Percentiles rank a stretch among this genome's conserved stretches.
These are phyloP conservation scores for Fusarium brachygibbosum DNA, from an alignment of 2,329 filamentous ascomycete species.

Conservation along the genomic window DNA sequence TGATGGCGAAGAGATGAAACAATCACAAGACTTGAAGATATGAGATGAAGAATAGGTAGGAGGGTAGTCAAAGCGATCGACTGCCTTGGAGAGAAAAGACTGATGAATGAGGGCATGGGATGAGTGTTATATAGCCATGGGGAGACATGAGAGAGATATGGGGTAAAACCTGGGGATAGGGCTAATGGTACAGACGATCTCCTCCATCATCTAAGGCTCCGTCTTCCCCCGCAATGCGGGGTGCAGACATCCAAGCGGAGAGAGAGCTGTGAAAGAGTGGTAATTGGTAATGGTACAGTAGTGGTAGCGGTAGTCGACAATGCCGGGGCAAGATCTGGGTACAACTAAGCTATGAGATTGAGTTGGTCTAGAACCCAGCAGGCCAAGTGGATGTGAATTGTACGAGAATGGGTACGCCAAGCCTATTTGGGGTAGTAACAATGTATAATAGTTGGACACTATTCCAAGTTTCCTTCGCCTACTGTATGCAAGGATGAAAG, in stretches of 20 bases:
- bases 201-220: slow-evolving; percentile 5
- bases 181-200: slow-evolving; percentile 3
- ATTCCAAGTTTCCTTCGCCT: neutral
- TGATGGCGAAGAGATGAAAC: slow-evolving; percentile 1
- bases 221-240: slow-evolving; percentile 34
- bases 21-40: neutral
- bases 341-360: slow-evolving; percentile 27
- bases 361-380: slow-evolving; percentile 33
- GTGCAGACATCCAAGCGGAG: slow-evolving; percentile 23
- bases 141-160: neutral
- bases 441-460: neutral
- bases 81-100: slow-evolving; percentile 28
- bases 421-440: slow-evolving; percentile 11
- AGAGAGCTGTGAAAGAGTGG: neutral
- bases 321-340: slow-evolving; percentile 12
- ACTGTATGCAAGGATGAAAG: neutral
- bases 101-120: neutral
- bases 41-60: neutral
- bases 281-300: neutral
- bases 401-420: slow-evolving; percentile 1
- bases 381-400: neutral
- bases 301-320: slow-evolving; percentile 6
- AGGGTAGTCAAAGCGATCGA: slow-evolving; percentile 30
- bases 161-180: slow-evolving; percentile 14
- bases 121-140: slow-evolving; percentile 29